Evolutionary conservation across 345 rosid genomes (phyloP).

Genomic region (Xanthoceras sorbifolium): DNA sequence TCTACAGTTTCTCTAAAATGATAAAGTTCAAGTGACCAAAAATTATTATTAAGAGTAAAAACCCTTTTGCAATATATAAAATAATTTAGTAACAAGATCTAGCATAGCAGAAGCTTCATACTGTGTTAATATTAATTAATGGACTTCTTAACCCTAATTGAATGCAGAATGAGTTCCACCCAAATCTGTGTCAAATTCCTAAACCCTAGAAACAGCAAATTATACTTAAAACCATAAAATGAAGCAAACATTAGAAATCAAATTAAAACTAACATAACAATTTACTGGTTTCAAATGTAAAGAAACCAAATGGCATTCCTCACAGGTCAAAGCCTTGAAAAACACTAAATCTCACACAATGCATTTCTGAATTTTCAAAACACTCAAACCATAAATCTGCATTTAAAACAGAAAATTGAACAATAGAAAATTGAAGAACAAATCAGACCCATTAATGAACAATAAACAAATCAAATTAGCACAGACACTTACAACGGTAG

Average conservation of each 20-base stretch:
- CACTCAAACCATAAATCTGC: background rate
- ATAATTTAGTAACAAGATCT: background rate
- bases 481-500: background rate
- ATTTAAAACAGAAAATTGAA: background rate
- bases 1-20: background rate
- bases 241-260: background rate
- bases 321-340: background rate
- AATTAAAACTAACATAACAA: background rate
- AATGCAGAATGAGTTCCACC: background rate
- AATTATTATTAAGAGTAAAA: no score
- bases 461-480: background rate
- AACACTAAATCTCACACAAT: background rate
- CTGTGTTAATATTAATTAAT: background rate
- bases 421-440: background rate
- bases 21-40: background rate
- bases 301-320: background rate
- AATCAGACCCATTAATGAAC: background rate
- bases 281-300: background rate
- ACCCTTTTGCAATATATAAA: background rate
- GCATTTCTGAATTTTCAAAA: background rate
- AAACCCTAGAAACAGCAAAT: slow-evolving; percentile 3
- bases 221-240: background rate
- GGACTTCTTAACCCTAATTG: background rate
- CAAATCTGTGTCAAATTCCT: background rate
- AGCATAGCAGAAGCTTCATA: background rate